phyloP scores from a whole-genome alignment of 202 grass and related monocot species.

The Saccharum hybrid region DNA sequence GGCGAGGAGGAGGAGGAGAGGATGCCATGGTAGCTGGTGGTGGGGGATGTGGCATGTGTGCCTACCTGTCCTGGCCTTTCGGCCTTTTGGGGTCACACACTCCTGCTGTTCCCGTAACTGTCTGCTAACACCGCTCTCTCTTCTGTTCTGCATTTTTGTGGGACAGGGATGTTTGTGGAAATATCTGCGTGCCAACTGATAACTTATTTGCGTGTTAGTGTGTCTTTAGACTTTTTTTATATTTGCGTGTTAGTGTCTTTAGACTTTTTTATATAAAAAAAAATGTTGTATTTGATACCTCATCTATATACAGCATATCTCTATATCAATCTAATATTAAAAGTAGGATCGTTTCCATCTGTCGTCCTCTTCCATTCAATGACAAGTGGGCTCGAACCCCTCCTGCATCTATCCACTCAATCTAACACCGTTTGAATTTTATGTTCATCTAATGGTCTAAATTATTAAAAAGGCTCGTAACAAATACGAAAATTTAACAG shows the following conservation, averaged over 20 bases:
- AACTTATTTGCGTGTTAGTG: background rate
- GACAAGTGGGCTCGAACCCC: too few species aligned
- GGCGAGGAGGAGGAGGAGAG: background rate
- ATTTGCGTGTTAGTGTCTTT: too few species aligned
- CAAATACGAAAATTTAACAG: too few species aligned
- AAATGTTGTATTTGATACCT: background rate
- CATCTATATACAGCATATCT: background rate
- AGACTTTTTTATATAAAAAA: background rate
- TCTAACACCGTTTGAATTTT: too few species aligned
- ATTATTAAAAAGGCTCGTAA: too few species aligned
- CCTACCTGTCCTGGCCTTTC: background rate
- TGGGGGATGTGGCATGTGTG: background rate
- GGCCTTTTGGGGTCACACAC: background rate
- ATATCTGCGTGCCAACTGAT: background rate
- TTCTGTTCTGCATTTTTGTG: background rate
- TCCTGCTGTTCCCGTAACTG: background rate
- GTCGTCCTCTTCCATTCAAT: too few species aligned
- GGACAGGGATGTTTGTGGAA: slow-evolving; percentile 36
- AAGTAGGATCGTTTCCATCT: too few species aligned
- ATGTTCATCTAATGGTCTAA: too few species aligned
- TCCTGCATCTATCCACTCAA: too few species aligned
- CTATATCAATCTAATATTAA: too few species aligned
- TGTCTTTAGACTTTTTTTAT: background rate
- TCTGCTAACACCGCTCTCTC: background rate
- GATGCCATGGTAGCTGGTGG: slow-evolving; percentile 39